Evolutionary conservation across 192 early-diverging fungal genomes (phyloP).

Genomic region (Chytriomyces confervae): DNA sequence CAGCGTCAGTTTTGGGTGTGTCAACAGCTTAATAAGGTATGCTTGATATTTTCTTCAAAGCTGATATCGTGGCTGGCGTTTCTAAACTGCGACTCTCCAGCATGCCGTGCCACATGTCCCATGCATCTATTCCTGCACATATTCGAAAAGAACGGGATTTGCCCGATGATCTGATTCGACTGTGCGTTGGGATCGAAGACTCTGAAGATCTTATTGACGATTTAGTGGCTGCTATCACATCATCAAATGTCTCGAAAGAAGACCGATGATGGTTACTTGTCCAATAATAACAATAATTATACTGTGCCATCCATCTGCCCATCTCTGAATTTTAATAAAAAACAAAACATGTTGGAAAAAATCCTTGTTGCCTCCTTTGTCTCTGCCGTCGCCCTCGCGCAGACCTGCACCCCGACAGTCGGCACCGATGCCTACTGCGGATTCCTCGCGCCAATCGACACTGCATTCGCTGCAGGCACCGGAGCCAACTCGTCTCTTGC

Average conservation of each 20-base stretch:
- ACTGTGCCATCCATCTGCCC: too few species aligned
- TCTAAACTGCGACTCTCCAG: slow-evolving; percentile 44
- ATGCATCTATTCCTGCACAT: slow-evolving; percentile 92
- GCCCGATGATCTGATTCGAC: slow-evolving; percentile 95
- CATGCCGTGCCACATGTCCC: slow-evolving; percentile 98
- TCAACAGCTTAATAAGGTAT: slow-evolving; percentile 94
- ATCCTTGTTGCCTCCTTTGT: too few species aligned
- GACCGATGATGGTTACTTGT: not conserved
- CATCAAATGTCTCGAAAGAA: not conserved
- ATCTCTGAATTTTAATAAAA: too few species aligned
- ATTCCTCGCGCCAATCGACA: not conserved
- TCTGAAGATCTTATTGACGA: slow-evolving; percentile 88
- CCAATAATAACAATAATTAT: too few species aligned
- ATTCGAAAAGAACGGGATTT: slow-evolving; percentile 84
- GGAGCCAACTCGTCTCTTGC: slow-evolving; percentile 1
- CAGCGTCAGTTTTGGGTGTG: slow-evolving; percentile 96
- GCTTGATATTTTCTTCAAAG: slow-evolving; percentile 22
- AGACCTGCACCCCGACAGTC: not conserved
- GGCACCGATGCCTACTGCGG: slow-evolving; percentile 28
- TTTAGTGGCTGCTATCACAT: slow-evolving; percentile 71
- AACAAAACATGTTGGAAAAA: too few species aligned
- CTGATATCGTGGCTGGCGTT: not conserved
- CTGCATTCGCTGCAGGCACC: slow-evolving; percentile 11
- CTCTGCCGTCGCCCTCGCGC: not conserved
- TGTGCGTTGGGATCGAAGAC: slow-evolving; percentile 98